A percentile compares a stretch with the other conserved stretches of the same genome.
Conservation (phyloP, 2,329 filamentous ascomycete species). For the Harringtonia aguacate region DNA sequence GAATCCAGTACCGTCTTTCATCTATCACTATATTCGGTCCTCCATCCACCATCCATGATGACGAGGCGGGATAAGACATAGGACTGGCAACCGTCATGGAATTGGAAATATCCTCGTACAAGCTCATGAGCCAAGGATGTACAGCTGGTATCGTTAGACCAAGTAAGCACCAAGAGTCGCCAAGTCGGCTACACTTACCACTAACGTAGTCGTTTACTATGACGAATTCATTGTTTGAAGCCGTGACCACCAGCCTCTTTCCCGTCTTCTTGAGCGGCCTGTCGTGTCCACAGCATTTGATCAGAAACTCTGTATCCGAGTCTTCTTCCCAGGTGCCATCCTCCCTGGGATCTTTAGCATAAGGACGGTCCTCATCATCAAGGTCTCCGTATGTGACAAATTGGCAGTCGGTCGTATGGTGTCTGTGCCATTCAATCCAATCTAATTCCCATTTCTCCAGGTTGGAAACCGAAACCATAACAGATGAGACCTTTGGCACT, state of each 20-base stretch:
- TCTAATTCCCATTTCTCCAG: background rate
- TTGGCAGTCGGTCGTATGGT: background rate
- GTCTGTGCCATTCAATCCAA: background rate
- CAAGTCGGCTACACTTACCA: background rate
- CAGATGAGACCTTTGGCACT: background rate
- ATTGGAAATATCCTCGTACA: no score
- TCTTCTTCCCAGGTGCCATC: background rate
- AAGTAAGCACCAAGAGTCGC: no score
- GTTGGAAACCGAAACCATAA: background rate
- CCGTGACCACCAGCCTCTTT: background rate
- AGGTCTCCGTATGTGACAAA: background rate
- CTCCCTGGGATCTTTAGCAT: background rate
- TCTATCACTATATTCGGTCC: no score
- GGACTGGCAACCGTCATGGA: no score
- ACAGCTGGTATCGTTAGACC: no score
- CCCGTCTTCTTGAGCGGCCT: background rate
- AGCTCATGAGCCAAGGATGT: no score
- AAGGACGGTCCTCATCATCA: background rate
- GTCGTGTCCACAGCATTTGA: background rate
- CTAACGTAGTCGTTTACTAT: background rate
- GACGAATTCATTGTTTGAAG: background rate
- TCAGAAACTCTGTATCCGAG: background rate
- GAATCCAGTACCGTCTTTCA: no score
- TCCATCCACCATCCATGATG: no score
- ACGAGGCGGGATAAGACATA: no score